A percentile compares a stretch with the other conserved stretches of the same genome.
Conservation (phyloP, 768 basidiomycete species). For the Termitomyces sp. region DNA sequence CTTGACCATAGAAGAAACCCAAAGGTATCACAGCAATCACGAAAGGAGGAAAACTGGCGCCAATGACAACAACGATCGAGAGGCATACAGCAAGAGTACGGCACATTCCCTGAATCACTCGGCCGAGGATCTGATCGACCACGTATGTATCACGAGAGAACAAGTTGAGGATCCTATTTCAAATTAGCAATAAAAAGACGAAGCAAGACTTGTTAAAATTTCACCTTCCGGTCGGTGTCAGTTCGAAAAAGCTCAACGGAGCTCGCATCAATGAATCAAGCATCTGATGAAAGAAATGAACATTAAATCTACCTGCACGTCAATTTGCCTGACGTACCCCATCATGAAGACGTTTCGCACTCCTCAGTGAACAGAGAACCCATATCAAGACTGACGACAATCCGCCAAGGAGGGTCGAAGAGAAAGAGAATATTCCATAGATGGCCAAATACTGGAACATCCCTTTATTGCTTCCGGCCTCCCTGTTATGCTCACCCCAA, state of each 20-base stretch:
- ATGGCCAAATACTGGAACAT: constrained; percentile 57
- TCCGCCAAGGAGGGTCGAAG: constrained; percentile 50
- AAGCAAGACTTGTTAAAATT: constrained; percentile 9
- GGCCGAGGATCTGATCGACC: constrained; percentile 78
- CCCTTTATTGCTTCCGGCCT: constrained; percentile 52
- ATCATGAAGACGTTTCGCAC: constrained; percentile 76
- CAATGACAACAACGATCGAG: constrained; percentile 71
- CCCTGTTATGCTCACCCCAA: constrained; percentile 80
- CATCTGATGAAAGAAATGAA: constrained; percentile 46
- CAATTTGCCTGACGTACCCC: constrained; percentile 38
- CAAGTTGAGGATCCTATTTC: constrained; percentile 73
- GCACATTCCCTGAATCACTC: constrained; percentile 69
- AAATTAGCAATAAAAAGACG: not conserved
- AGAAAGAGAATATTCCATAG: constrained; percentile 67
- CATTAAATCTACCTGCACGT: not conserved
- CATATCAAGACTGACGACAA: constrained; percentile 64
- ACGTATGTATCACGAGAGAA: constrained; percentile 89
- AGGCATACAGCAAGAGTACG: constrained; percentile 59
- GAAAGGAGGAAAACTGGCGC: constrained; percentile 79
- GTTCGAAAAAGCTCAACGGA: constrained; percentile 86
- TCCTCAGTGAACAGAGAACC: constrained; percentile 73
- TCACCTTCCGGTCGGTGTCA: constrained; percentile 81
- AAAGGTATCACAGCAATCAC: constrained; percentile 72
- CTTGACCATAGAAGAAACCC: constrained; percentile 72
- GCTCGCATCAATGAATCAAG: constrained; percentile 75